Base-by-base conservation (phyloP, 192 early-diverging fungal genomes). In the Linnemannia elongata region DNA sequence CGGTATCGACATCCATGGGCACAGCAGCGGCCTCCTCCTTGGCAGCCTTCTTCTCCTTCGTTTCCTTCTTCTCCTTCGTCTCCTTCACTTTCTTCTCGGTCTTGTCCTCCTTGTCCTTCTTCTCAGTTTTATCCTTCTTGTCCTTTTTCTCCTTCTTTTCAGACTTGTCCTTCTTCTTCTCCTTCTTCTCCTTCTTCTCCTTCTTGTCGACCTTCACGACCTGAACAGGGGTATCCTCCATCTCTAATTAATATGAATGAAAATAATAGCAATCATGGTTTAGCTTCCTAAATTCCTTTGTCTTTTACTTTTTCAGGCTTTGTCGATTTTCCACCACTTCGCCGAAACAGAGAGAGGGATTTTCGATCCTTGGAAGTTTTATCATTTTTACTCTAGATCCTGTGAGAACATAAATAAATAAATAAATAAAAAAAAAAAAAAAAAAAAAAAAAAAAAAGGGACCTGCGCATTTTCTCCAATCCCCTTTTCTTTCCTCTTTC, bases 1-100 rank as follows among this genome's bases (percentile, higher is more conserved):
- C 41, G 82, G 47, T 88, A 44, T 44, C 42, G 42, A 44, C 42
- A 44, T 44, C 42, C 42, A 44, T 44, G 42, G 42, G 42, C 42
- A 44, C 42, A 6, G 33, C 76, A 18, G 63, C 39, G 20, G 55
- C 42, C 44, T 77, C 76, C 27, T 77, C 63, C 66, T 45, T 45
- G 44, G 44, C 72, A 7, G 68, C 30, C 74, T 74, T 76, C 20
- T 76, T 63, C 63, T 89, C 72, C 60, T 84, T 80, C 5, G 3
- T 39, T 39, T 76, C 72, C 35, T 82, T 76, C 60, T 75, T 66
- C 8, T 74, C 75, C 39, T 88, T 78, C 35, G 75, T 74, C 30
- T 88, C 85, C 77, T 88, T 87, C 0, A 71, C 70, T 57, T 80
- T 68, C 57, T 74, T 68, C 27, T 74, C 55, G 33, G 39, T 47